Evolutionary conservation across 345 rosid species (phyloP).

Genomic region (Brassica juncea): DNA sequence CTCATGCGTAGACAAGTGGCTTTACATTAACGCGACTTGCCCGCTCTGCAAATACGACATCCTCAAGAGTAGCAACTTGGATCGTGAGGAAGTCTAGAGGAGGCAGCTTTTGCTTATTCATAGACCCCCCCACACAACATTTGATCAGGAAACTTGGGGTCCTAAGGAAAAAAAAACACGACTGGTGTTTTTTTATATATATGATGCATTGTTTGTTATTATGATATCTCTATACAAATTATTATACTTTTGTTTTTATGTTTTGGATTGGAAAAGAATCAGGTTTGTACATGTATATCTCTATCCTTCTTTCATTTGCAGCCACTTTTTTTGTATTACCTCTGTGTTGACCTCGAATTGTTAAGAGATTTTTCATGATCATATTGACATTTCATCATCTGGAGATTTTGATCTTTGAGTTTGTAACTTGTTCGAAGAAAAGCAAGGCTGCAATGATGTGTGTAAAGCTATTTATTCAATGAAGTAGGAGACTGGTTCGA

Average conservation of each 20-base stretch:
- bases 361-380: neutral
- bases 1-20: slow-evolving; percentile 94
- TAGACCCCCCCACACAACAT: slow-evolving; percentile 26
- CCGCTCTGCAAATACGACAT: slow-evolving; percentile 97
- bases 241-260: slow-evolving; percentile 6
- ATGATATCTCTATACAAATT: slow-evolving; percentile 29
- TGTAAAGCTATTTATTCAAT: slow-evolving; percentile 10
- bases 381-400: neutral
- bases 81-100: slow-evolving; percentile 66
- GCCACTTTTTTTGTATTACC: slow-evolving; percentile 14
- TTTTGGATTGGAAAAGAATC: slow-evolving; percentile 15
- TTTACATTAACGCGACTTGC: slow-evolving; percentile 87
- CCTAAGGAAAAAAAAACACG: slow-evolving; percentile 9
- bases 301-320: neutral
- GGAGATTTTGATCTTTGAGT: neutral
- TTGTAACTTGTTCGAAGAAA: neutral
- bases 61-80: slow-evolving; percentile 74
- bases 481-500: slow-evolving; percentile 4
- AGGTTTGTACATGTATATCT: slow-evolving; percentile 36
- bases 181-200: slow-evolving; percentile 27
- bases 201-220: slow-evolving; percentile 34
- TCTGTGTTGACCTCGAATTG: slow-evolving; percentile 10
- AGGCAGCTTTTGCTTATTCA: slow-evolving; percentile 16
- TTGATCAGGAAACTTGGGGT: slow-evolving; percentile 32
- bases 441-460: neutral